Evolutionary conservation across 805 yeast genomes (phyloP), one percentile per base, ranked within the genome.

Genomic region (Teunomyces barrocoloradensis): DNA sequence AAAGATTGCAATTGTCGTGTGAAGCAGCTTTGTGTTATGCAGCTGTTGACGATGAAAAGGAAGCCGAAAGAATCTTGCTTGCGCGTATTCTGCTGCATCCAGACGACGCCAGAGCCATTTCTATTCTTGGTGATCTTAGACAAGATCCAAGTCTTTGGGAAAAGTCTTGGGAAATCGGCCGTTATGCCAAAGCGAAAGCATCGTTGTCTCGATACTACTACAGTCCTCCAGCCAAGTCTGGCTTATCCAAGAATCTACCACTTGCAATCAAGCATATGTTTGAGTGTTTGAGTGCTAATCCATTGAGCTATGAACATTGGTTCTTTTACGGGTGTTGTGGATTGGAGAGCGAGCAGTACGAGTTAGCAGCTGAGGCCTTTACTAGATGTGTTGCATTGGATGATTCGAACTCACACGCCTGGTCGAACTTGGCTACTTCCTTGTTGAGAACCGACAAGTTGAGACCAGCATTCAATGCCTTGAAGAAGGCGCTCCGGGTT

Each of bases 21-120:
- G 97, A 92, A 57, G 87, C 87, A 21, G 98, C 98, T 0, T 70
- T 92, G 46, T 94, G 98, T 71, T 82, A 87, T 57, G 96, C 96
- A 2, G 85, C 96, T 1, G 83, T 82, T 11, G 97, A 91, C 18
- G 81, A 86, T 49, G 88, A 81, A 53, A 65, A 64, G 1, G 77
- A 80, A 48, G 97, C 96, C 0, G 79, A 79, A 47, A 69, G 71
- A 33, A 68, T 89, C 13, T 68, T 94, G 34, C 55, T 71, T 23
- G 68, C 72, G 20, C 77, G 89, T 55, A 64, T 90, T 5, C 66
- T 63, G 10, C 57, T 66, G 12, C 75, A 79, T 55, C 89, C 95
- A 3, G 73, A 78, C 2, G 96, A 89, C 65, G 91, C 96, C 0
- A 77, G 97, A 54, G 89, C 96, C 0, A 75, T 84, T 59, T 82